Evolutionary conservation across 2,329 filamentous ascomycete species (phyloP), one percentile per base, ranked within the genome.

Genomic region (Fusarium drepaniforme): DNA sequence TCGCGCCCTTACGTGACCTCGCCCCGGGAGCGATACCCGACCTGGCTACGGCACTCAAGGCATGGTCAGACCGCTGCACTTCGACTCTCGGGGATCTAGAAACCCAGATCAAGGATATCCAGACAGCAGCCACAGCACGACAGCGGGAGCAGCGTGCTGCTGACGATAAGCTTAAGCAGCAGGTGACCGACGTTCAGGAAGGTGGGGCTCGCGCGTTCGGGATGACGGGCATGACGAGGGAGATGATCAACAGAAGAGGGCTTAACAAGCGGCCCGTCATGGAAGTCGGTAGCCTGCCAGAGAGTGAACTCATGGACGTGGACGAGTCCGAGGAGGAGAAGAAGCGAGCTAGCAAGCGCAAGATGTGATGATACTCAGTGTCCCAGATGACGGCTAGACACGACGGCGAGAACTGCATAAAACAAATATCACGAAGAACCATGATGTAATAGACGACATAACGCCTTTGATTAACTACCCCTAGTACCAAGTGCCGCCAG

Each of bases 1-100:
- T 98, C 37, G 91, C 96, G 0, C 93, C 97, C 0, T 90, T 98
- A 2, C 95, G 97, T 23, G 97, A 99, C 82, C 90, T 98, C 2
- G 89, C 91, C 1, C 95, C 95, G 0, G 90, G 91, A 67, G 90
- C 92, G 66, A 88, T 98, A 15, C 90, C 91, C 0, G 83, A 85
- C 1, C 92, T 98, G 85, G 88, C 95, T 33, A 82, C 84, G 4
- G 90, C 92, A 15, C 88, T 99, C 13, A 87, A 88, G 35, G 88
- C 88, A 66, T 99, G 96, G 96, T 91, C 93, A 63, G 86, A 84
- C n/a, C 91, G 95, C 68, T 98, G 96, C 85, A 90, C 90, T 8
- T 84, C 87, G 5, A 94, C 95, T 2, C 90, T 98, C 3, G 85
- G 84, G 0, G 93, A 93, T 35, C 89, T 99, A 5, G 95, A 98